Evolutionary conservation across 768 basidiomycete genomes (phyloP), one percentile per base, ranked within the genome.

Genomic region (Porphyrellus cyaneotinctus): DNA sequence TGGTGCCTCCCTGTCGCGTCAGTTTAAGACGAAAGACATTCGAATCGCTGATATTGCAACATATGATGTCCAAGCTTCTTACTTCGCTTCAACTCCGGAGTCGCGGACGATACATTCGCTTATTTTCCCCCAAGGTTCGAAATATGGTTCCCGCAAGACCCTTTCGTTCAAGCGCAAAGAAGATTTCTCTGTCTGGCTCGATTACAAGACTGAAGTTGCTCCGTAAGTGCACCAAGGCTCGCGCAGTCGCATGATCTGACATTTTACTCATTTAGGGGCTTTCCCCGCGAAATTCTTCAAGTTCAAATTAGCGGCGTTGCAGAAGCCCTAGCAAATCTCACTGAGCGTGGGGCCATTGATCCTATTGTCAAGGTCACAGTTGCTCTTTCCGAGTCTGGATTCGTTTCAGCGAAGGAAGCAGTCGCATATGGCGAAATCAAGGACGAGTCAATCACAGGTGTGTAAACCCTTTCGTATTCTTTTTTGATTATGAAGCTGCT

Each of bases 11-110:
- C 78, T 95, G 24, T 92, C 88, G 59, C 78, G 87, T 36, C 91
- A 91, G 63, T 98, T 97, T 79, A 88, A 89, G 74, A 97, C 97
- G 44, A 99, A 98, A 74, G 84, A 88, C 60, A 88, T 97, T 68
- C 88, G 91, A 55, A 78, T 97, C 28, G 69, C 78, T 6, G 97
- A 98, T 66, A 77, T 89, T 53, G 70, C 72, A 15, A 72, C 78
- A 4, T 83, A 89, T 61, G 90, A 93, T 59, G 75, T 97, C 51
- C 86, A 91, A 67, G 81, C 85, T 8, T 84, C 87, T 14, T 92
- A 92, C 65, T 78, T 81, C 23, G 81, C 88, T 31, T 83, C 87
- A 42, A 64, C 76, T 6, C 64, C 80, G 2, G 68, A 73, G 42
- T 67, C 72, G 15, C 79, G 90, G 39, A 86, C 82, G 33, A 91